Percentiles rank a stretch among this genome's conserved stretches.
Evolutionary conservation across 2,329 filamentous ascomycete species (phyloP).

Genomic region (Microsporum canis): DNA sequence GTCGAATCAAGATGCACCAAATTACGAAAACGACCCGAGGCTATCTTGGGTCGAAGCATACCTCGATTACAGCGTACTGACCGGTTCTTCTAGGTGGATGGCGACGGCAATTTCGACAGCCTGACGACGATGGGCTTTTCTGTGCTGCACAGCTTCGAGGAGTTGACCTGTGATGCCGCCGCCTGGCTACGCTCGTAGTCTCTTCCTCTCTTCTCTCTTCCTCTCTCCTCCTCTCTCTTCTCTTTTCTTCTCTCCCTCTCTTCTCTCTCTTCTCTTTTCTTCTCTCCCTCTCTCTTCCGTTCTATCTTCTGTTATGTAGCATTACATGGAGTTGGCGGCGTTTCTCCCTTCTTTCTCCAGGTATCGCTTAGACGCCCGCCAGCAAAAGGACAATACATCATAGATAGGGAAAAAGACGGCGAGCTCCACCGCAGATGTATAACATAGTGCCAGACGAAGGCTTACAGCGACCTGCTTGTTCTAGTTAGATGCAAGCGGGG

Average conservation of each 20-base stretch:
- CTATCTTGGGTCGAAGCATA: background rate
- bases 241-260: too few relatives aligned
- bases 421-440: background rate
- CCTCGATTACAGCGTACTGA: background rate
- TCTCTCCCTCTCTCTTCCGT: too few relatives aligned
- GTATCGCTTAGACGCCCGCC: slow-evolving; percentile 12
- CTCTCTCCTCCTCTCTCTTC: too few relatives aligned
- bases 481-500: background rate
- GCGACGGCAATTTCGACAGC: slow-evolving; percentile 61
- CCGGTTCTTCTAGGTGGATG: slow-evolving; percentile 46
- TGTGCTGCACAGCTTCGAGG: slow-evolving; percentile 68
- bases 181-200: slow-evolving; percentile 39
- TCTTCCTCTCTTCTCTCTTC: too few relatives aligned
- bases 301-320: too few relatives aligned
- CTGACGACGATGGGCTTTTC: slow-evolving; percentile 70
- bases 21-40: background rate
- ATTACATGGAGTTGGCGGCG: too few relatives aligned
- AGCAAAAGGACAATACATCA: too few relatives aligned
- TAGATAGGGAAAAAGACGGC: too few relatives aligned
- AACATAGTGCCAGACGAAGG: background rate
- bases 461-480: slow-evolving; percentile 11
- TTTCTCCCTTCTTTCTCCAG: too few relatives aligned
- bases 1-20: background rate
- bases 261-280: too few relatives aligned
- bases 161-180: slow-evolving; percentile 58